These are phyloP conservation scores for Penicillium sp. DNA, from an alignment of 2,329 filamentous ascomycete genomes.

Conservation along the genomic window DNA sequence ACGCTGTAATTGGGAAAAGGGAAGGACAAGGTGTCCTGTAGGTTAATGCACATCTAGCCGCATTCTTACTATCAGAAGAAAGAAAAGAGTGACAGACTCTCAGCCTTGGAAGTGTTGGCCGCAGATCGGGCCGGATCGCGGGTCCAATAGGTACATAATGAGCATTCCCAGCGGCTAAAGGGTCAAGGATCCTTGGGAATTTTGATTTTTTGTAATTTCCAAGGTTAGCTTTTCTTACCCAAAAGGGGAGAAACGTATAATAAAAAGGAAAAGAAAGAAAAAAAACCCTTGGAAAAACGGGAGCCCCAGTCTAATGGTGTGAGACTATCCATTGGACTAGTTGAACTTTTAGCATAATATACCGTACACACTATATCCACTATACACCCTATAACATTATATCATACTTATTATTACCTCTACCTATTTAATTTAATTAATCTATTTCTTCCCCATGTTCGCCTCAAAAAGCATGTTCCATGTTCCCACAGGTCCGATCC, in stretches of 20 bases:
- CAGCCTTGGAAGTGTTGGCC: constrained; percentile 12
- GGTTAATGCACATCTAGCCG: not conserved
- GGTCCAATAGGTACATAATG: not conserved
- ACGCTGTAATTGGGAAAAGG: constrained; percentile 5
- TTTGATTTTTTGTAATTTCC: not conserved
- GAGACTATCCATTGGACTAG: constrained; percentile 1
- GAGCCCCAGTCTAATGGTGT: not conserved
- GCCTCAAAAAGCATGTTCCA: constrained; percentile 22
- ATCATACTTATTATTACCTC: not conserved
- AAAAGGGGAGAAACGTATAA: not conserved
- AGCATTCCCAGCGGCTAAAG: constrained; percentile 19
- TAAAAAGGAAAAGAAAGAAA: not conserved
- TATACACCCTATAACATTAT: not conserved
- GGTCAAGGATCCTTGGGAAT: constrained; percentile 16
- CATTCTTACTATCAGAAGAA: constrained; percentile 14
- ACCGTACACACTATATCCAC: not conserved
- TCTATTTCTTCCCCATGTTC: constrained; percentile 23
- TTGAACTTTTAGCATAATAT: not conserved
- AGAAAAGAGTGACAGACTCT: not conserved
- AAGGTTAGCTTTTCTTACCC: not conserved
- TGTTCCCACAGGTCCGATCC: constrained; percentile 20
- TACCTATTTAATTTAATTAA: not conserved
- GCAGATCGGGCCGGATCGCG: constrained; percentile 16
- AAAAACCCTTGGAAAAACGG: not conserved
- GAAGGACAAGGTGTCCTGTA: not conserved